Evolutionary conservation across 208 protist genomes (phyloP).

Genomic region (Acanthamoeba sp.): DNA sequence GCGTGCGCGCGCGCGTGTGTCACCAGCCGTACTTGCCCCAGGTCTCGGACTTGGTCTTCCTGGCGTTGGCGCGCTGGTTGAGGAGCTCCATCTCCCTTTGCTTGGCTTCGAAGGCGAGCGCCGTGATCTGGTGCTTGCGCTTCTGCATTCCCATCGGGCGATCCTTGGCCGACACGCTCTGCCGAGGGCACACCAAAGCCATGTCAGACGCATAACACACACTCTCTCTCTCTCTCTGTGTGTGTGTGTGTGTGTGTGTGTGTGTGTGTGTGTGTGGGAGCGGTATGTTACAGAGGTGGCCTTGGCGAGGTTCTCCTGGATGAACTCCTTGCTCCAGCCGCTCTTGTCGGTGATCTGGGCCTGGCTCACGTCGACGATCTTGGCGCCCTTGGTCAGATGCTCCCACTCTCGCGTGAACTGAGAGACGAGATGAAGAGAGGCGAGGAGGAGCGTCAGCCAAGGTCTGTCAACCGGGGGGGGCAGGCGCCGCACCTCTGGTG

Average conservation of each 20-base stretch:
- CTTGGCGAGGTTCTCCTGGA: conserved; percentile 29
- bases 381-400: background rate
- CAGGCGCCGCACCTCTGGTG: background rate
- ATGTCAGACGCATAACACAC: background rate
- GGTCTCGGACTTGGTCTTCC: background rate
- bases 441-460: background rate
- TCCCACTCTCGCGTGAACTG: conserved; percentile 47
- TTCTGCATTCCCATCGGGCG: background rate
- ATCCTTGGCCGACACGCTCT: conserved; percentile 19
- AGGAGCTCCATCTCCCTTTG: conserved; percentile 4
- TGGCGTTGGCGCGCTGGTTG: conserved; percentile 5
- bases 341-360: conserved; percentile 22
- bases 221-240: too few species aligned
- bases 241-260: background rate
- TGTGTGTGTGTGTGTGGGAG: background rate
- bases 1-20: background rate
- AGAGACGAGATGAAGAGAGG: background rate
- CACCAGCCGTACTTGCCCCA: conserved; percentile 21
- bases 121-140: conserved; percentile 33
- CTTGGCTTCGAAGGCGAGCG: conserved; percentile 11
- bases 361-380: conserved; percentile 23
- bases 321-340: conserved; percentile 34
- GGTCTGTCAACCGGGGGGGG: too few species aligned
- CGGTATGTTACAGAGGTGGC: background rate
- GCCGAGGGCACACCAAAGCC: background rate